Evolutionary conservation across 768 basidiomycete genomes (phyloP).

Genomic region (Dendrothele bispora): DNA sequence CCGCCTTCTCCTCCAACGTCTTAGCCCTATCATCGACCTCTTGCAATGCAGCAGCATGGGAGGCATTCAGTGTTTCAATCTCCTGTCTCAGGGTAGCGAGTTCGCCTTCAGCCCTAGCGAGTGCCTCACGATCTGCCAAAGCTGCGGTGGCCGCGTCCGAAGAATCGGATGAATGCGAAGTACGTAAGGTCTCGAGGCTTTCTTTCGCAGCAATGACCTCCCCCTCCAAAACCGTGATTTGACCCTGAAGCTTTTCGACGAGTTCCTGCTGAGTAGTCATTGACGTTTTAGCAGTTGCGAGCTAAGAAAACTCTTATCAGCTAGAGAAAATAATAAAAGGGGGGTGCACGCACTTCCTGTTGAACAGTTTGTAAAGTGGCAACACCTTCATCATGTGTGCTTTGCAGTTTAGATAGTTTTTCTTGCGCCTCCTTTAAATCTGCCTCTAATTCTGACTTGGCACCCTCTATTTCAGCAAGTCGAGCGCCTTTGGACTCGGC

Average conservation of each 20-base stretch:
- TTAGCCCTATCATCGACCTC: constrained; percentile 45
- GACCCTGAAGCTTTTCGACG: constrained; percentile 47
- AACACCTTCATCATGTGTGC: constrained; percentile 29
- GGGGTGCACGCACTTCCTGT: constrained; percentile 46
- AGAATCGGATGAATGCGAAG: constrained; percentile 42
- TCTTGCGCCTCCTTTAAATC: constrained; percentile 45
- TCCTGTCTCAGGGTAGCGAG: constrained; percentile 57
- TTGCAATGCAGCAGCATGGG: constrained; percentile 48
- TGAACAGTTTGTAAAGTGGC: constrained; percentile 40
- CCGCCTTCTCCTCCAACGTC: constrained; percentile 46
- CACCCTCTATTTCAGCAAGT: constrained; percentile 47
- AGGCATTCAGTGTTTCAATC: constrained; percentile 46
- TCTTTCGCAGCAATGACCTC: constrained; percentile 52
- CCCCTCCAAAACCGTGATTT: constrained; percentile 50
- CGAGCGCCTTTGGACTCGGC: constrained; percentile 43
- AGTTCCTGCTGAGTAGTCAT: constrained; percentile 41
- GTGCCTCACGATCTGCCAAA: constrained; percentile 61
- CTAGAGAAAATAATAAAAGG: not conserved
- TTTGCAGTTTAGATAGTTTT: constrained; percentile 36
- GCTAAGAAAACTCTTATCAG: constrained; percentile 34
- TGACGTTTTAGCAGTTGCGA: constrained; percentile 46
- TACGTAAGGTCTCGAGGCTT: constrained; percentile 50
- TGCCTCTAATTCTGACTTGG: constrained; percentile 47
- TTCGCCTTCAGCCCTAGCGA: constrained; percentile 63
- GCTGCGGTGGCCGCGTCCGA: constrained; percentile 49